Base-by-base conservation (phyloP, 768 basidiomycete species). In the Trametes coccinea region DNA sequence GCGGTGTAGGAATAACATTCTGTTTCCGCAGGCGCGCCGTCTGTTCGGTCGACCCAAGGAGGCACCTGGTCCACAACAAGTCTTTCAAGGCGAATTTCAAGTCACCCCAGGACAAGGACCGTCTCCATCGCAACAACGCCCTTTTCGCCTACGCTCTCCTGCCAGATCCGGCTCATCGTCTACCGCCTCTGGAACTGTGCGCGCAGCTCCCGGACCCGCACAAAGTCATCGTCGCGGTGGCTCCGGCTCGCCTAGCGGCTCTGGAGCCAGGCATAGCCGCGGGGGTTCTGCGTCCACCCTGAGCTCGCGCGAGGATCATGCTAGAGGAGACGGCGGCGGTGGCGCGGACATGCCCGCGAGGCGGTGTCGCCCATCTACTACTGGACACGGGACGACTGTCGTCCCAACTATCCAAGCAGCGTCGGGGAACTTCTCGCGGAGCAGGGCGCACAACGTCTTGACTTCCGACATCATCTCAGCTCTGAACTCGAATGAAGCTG, bases 61-160 rank as follows among this genome's bases (percentile, higher is more conserved):
- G 2, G 56, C 30, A 27, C 56, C 62, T 2, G 62, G 62, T 9
- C 62, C 62, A 5, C 62, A 63, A 33, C 39, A 63, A 31, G 58
- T 56, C 1, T 63, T 55, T 33, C 45, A 37, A 22, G 52, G 62
- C 31, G 30, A 30, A 30, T 63, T 63, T 29, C 56, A 63, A 47
- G 7, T 63, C 9, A 29, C n/a, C 7, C 50, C 43, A 6, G 34
- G 40, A 10, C 49, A 37, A 41, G 31, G 46, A 10, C 57, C 62
- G 16, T 10, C 46, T 31, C 40, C 47, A 3, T 30, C 62, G 40
- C 57, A 54, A 3, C 55, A 62, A 27, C 29, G 22, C 3, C 53
- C 30, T 2, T 46, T 41, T 14, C 56, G 46, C 29, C 39, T 37
- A 13, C n/a, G 33, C 39, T 27, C 40, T 1, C 2, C 17, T 6